Base-by-base conservation (phyloP, 495 filamentous ascomycete species). In the Annulohypoxylon moriforme region DNA sequence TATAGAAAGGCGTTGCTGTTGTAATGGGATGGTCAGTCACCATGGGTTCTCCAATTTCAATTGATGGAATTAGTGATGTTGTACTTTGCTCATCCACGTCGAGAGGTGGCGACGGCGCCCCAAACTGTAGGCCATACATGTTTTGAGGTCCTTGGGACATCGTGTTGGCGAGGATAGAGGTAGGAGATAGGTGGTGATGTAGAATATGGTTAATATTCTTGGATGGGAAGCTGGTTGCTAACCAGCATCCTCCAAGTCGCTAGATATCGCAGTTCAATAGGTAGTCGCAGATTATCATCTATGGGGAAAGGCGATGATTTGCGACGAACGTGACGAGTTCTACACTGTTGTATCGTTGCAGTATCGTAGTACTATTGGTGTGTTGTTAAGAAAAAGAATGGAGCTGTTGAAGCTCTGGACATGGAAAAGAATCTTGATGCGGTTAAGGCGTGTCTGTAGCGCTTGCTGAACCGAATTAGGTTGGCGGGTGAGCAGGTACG, bases 161-260 rank as follows among this genome's bases (percentile, higher is more conserved):
- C 73, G 73, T 77, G 1, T 10, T 50, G 24, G 11, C n/a, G n/a
- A 33, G 44, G 38, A 36, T 57, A 33, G n/a, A 65, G n/a, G 25
- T 20, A 52, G 47, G 53, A 16, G 18, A 20, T 20, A 52, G 47
- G 53, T 14, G 18, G 49, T 61, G 42, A 50, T 68, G 52, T 24
- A 66, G 46, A 58, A 25, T 31, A 42, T 53, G 8, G 18, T 56
- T 42, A 16, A 24, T 68, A 61, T 62, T n/a, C 42, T 66, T 31
- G 49, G 42, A 53, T 57, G 60, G 65, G 66, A 66, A 73, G 71
- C 71, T 70, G 71, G 65, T 67, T 63, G 62, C 67, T 63, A 74
- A 55, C 70, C 65, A 76, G 75, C 75, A 77, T 76, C 75, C 72
- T 77, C 64, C 62, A 59, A 67, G 31, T 70, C 40, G 67, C 57